phyloP scores from a whole-genome alignment of 164 flowering plant genomes.

The Sedum album region DNA sequence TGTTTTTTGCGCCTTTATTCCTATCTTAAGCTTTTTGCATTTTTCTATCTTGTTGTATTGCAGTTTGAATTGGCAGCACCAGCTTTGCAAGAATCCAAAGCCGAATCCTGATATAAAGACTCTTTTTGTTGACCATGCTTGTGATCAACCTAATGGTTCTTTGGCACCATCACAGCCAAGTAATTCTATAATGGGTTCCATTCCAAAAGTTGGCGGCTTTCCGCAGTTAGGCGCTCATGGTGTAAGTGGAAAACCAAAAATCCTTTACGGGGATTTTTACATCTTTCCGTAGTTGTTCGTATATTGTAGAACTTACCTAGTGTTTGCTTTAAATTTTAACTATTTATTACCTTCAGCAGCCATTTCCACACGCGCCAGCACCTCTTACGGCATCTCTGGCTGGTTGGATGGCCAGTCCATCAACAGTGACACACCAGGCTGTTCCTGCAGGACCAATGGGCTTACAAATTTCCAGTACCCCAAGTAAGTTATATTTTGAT shows the following conservation, averaged over 20 bases:
- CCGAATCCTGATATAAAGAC: conserved; percentile 38
- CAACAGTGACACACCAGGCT: conserved; percentile 14
- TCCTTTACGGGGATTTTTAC: background rate
- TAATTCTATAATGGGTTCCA: conserved; percentile 19
- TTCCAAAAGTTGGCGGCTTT: conserved; percentile 25
- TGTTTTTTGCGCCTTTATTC: background rate
- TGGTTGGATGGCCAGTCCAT: conserved; percentile 20
- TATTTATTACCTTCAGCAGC: conserved; percentile 11
- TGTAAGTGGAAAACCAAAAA: conserved; percentile 15
- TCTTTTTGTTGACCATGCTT: conserved; percentile 37
- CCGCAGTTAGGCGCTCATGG: conserved; percentile 30
- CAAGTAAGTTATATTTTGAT: conserved; percentile 6
- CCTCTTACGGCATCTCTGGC: conserved; percentile 16
- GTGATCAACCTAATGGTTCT: conserved; percentile 34
- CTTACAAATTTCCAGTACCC: conserved; percentile 12
- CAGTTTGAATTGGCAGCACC: conserved; percentile 49
- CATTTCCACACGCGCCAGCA: conserved; percentile 20
- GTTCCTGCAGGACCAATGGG: conserved; percentile 17
- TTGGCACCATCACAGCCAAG: conserved; percentile 26
- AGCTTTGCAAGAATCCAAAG: conserved; percentile 39
- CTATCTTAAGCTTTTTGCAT: background rate
- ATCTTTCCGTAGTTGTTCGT: background rate
- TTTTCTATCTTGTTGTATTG: conserved; percentile 7
- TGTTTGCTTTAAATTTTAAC: no score
- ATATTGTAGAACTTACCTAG: background rate